Conservation (phyloP, 345 rosid species). For the Eucalyptus brandiana region DNA sequence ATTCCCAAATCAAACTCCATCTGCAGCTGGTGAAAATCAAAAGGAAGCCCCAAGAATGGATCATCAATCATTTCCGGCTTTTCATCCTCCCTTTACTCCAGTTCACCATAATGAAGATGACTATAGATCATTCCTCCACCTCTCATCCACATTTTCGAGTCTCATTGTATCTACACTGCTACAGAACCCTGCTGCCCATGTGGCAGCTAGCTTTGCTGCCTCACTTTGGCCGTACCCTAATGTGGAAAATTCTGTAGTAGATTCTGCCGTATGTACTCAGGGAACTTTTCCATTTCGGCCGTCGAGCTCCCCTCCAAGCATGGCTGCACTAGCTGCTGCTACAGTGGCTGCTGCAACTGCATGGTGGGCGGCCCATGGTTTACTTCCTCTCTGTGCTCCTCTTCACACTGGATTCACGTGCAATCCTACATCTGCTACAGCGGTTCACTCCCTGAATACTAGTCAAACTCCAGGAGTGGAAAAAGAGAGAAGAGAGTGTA, state of each 20-base stretch:
- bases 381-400: slow-evolving; percentile 74
- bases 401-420: slow-evolving; percentile 38
- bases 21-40: slow-evolving; percentile 39
- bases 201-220: slow-evolving; percentile 78
- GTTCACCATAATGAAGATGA: slow-evolving; percentile 46
- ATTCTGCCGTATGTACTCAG: slow-evolving; percentile 28
- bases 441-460: slow-evolving; percentile 18
- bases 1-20: slow-evolving; percentile 32
- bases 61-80: slow-evolving; percentile 40
- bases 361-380: slow-evolving; percentile 97
- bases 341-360: slow-evolving; percentile 96
- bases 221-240: slow-evolving; percentile 63
- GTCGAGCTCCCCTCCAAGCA: slow-evolving; percentile 39
- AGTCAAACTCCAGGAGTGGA: slow-evolving; percentile 18
- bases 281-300: slow-evolving; percentile 27
- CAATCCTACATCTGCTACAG: slow-evolving; percentile 32
- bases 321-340: slow-evolving; percentile 77
- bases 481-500: slow-evolving; percentile 12
- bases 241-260: slow-evolving; percentile 26
- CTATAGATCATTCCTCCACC: slow-evolving; percentile 55
- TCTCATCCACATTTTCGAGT: slow-evolving; percentile 65
- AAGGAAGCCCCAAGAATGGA: slow-evolving; percentile 20
- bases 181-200: slow-evolving; percentile 83
- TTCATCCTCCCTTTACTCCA: slow-evolving; percentile 36
- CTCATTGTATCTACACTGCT: slow-evolving; percentile 55